Evolutionary conservation across 2,329 filamentous ascomycete genomes (phyloP), one percentile per base, ranked within the genome.

Genomic region (Alternaria consortialis): DNA sequence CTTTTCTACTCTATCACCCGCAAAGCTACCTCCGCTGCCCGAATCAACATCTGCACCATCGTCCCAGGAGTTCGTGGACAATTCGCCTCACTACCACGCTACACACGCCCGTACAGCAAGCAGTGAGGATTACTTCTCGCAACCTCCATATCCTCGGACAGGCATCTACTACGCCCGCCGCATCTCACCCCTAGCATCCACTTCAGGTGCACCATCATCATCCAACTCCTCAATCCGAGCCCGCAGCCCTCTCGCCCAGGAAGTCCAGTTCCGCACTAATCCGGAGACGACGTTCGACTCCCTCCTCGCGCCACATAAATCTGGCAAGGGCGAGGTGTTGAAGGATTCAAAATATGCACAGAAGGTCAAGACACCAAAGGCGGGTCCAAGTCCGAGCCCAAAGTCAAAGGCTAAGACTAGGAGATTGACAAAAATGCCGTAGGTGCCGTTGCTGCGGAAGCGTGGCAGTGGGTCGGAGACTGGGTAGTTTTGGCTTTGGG

Each of bases 321-420:
- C 71, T 32, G 69, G 73, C 0, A 76, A 67, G 55, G 72, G 71
- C 13, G 74, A 74, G 63, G 65, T 61, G 7, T 67, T 67, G 53
- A 56, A 48, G 1, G 64, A 62, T 4, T 55, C 60, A 1, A 46
- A 51, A 5, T 56, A 70, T 46, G 70, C 62, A 15, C 56, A 56
- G 55, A 63, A 59, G 42, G 4, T 5, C 13, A 23, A 58, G 46
- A 60, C 50, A 20, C 34, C 12, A 2, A 36, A 17, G 29, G 27
- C 23, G 32, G 42, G 36, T 12, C 46, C 13, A 20, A 46, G 20
- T 32, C 39, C 20, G 5, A 54, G 39, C 9, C 51, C 20, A 23
- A 32, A 53, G 12, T 39, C 13, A 23, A 46, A 36, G n/a, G 13
- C 31, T 12, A 54, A 46, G 52, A 20, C 15, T 17, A 36, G 23